Conservation (phyloP, 1,284 basidiomycete genomes). For the Sparassis latifolia region DNA sequence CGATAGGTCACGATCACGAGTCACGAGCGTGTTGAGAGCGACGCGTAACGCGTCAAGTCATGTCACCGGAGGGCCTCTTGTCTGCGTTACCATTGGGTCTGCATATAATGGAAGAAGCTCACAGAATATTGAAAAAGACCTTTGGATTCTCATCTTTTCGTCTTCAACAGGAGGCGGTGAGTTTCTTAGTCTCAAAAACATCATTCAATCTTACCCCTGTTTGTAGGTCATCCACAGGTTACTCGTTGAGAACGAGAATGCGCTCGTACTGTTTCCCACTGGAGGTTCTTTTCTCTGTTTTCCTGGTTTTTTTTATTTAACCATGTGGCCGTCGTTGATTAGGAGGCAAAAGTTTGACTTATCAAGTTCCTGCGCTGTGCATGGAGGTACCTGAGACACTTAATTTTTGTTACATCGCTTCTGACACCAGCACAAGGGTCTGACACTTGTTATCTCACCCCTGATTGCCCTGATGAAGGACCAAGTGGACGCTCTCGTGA, state of each 20-base stretch:
- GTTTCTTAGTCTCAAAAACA: conserved; percentile 1
- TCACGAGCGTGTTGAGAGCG: background rate
- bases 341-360: conserved; percentile 41
- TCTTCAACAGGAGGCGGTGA: conserved; percentile 31
- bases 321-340: background rate
- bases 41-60: conserved; percentile 1
- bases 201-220: background rate
- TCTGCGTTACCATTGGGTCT: background rate
- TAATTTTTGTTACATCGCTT: background rate
- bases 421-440: conserved; percentile 26
- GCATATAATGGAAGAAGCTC: conserved; percentile 25
- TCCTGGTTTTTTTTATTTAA: background rate
- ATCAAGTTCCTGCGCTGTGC: conserved; percentile 63
- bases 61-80: background rate
- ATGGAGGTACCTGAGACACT: conserved; percentile 22
- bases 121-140: conserved; percentile 24
- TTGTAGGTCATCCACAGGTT: conserved; percentile 31
- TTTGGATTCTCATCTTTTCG: conserved; percentile 31
- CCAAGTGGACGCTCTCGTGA: conserved; percentile 77
- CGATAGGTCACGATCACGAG: background rate
- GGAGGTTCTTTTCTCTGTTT: conserved; percentile 21
- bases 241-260: conserved; percentile 33
- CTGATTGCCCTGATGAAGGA: conserved; percentile 90
- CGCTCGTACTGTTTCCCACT: conserved; percentile 33
- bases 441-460: conserved; percentile 68